Conservation (phyloP, 2,329 filamentous ascomycete species). For the Aspergillus sp. region DNA sequence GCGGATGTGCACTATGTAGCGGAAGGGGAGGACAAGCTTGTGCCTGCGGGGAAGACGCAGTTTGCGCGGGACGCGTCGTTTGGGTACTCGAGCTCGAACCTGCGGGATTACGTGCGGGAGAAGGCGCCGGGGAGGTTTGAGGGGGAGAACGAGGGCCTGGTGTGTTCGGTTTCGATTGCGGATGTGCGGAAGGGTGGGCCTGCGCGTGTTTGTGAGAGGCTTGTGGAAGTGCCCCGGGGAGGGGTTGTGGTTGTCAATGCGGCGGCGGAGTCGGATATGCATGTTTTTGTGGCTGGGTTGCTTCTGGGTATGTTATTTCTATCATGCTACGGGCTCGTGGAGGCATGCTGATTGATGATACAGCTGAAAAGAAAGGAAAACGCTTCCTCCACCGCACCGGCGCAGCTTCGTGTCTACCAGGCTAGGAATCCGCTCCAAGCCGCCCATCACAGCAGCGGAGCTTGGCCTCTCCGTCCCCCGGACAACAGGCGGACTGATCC, state of each 20-base stretch:
- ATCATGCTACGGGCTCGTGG: too few species aligned
- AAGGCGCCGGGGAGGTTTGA: slow-evolving; percentile 40
- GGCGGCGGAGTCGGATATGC: slow-evolving; percentile 46
- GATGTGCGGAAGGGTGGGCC: slow-evolving; percentile 42
- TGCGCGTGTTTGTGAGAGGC: slow-evolving; percentile 31
- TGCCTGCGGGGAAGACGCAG: slow-evolving; percentile 45
- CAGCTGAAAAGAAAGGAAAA: slow-evolving; percentile 30
- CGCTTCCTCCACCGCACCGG: slow-evolving; percentile 40
- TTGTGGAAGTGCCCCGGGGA: slow-evolving; percentile 29
- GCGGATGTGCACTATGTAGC: slow-evolving; percentile 51
- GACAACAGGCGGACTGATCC: slow-evolving; percentile 41
- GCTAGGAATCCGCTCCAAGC: slow-evolving; percentile 44
- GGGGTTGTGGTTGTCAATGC: slow-evolving; percentile 46
- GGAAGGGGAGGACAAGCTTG: slow-evolving; percentile 39
- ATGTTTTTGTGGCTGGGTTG: slow-evolving; percentile 45
- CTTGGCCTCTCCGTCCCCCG: slow-evolving; percentile 28
- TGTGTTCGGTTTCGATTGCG: slow-evolving; percentile 37
- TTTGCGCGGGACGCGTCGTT: slow-evolving; percentile 52
- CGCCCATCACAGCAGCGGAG: slow-evolving; percentile 41
- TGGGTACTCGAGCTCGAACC: slow-evolving; percentile 46
- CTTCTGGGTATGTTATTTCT: slow-evolving; percentile 23
- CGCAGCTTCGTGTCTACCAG: slow-evolving; percentile 42
- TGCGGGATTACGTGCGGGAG: slow-evolving; percentile 46
- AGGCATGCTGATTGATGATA: neutral
- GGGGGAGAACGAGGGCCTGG: slow-evolving; percentile 31